These are phyloP conservation scores for Pseudogymnoascus sp. DNA, from an alignment of 2,329 filamentous ascomycete genomes.

Conservation along the genomic window DNA sequence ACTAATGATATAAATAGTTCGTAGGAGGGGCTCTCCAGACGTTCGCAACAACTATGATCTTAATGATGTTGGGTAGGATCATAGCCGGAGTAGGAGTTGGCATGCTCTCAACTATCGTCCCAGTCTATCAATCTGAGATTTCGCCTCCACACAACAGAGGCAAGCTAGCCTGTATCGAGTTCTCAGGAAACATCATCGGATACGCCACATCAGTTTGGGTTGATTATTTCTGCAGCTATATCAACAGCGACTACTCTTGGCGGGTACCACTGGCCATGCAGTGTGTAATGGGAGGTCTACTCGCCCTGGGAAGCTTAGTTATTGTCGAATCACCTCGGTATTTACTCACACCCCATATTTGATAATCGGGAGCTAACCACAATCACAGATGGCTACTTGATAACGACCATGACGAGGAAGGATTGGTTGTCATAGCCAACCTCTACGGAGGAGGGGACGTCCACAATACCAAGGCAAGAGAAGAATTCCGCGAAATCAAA, in stretches of 20 bases:
- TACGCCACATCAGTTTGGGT: conserved; percentile 98
- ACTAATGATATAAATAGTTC: conserved; percentile 30
- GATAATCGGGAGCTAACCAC: conserved; percentile 13
- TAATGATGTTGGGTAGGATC: conserved; percentile 81
- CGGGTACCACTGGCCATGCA: conserved; percentile 84
- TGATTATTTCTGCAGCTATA: conserved; percentile 92
- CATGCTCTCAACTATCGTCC: conserved; percentile 83
- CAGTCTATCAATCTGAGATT: conserved; percentile 90
- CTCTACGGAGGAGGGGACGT: conserved; percentile 94
- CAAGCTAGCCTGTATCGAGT: conserved; percentile 94
- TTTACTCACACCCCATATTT: neutral
- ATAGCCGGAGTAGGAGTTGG: conserved; percentile 81
- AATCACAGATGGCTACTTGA: conserved; percentile 85
- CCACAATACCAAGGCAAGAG: conserved; percentile 81
- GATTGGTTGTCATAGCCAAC: conserved; percentile 96
- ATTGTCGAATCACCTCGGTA: conserved; percentile 95
- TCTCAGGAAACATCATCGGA: conserved; percentile 91
- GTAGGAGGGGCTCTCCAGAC: conserved; percentile 78
- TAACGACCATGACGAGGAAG: conserved; percentile 96
- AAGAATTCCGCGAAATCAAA: conserved; percentile 98
- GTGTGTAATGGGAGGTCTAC: conserved; percentile 82
- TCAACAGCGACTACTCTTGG: conserved; percentile 80
- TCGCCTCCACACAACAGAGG: conserved; percentile 94
- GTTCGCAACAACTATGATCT: conserved; percentile 69
- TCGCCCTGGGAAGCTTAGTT: conserved; percentile 77